Evolutionary conservation across 2,329 filamentous ascomycete species (phyloP).

Genomic region (Arthrinium phaeospermum): DNA sequence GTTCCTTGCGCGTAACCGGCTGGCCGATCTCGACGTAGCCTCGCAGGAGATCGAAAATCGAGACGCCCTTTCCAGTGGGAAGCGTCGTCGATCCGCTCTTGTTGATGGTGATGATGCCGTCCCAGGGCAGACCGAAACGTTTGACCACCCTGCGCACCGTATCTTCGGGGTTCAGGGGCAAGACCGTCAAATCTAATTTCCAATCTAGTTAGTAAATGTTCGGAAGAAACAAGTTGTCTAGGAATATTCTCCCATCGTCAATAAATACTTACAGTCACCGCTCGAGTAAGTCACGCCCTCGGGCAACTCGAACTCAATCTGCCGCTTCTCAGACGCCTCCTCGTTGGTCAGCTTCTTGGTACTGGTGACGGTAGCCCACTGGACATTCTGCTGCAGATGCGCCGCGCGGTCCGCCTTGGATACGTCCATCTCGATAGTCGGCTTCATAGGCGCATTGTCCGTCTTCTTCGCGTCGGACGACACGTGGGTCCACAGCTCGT

Average conservation of each 20-base stretch:
- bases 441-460: slow-evolving; percentile 20
- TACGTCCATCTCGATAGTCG: slow-evolving; percentile 19
- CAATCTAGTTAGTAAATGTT: not conserved
- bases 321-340: slow-evolving; percentile 51
- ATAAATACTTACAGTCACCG: slow-evolving; percentile 53
- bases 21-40: slow-evolving; percentile 31
- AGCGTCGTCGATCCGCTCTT: slow-evolving; percentile 45
- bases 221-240: not conserved
- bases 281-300: slow-evolving; percentile 58
- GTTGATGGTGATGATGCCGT: slow-evolving; percentile 58
- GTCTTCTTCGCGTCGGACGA: not conserved
- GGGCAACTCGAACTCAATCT: slow-evolving; percentile 59
- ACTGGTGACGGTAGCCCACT: slow-evolving; percentile 51
- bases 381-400: slow-evolving; percentile 51
- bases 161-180: slow-evolving; percentile 62
- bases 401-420: slow-evolving; percentile 42
- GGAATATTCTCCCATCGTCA: not conserved
- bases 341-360: slow-evolving; percentile 50
- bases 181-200: slow-evolving; percentile 53
- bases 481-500: not conserved
- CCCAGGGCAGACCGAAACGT: slow-evolving; percentile 63
- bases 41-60: slow-evolving; percentile 32
- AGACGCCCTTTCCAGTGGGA: slow-evolving; percentile 39
- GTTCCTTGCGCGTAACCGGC: slow-evolving; percentile 28
- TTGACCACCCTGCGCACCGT: slow-evolving; percentile 60